Evolutionary conservation across 345 rosid genomes (phyloP).

Genomic region (Physaria fendleri): DNA sequence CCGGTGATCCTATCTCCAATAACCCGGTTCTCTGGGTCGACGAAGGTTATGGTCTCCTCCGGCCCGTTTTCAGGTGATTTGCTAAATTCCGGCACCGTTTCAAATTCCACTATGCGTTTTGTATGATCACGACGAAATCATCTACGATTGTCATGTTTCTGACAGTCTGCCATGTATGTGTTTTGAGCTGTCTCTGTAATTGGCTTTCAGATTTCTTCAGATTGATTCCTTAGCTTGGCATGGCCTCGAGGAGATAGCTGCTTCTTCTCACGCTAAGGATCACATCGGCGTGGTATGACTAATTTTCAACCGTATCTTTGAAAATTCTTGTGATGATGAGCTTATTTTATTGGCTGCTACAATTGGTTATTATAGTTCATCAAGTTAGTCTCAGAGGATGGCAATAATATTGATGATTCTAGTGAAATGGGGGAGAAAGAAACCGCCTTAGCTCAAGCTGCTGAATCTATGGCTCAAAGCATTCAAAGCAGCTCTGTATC

Average conservation of each 20-base stretch:
- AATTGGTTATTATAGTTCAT: constrained; percentile 44
- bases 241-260: constrained; percentile 82
- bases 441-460: constrained; percentile 66
- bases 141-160: not conserved
- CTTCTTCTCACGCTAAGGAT: constrained; percentile 59
- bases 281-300: constrained; percentile 77
- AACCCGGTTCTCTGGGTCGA: constrained; percentile 76
- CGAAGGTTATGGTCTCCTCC: constrained; percentile 66
- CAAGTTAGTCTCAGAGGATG: constrained; percentile 68
- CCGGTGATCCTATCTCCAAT: constrained; percentile 46
- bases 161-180: not conserved
- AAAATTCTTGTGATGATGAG: not conserved
- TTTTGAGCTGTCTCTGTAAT: not conserved
- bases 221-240: constrained; percentile 69
- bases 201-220: constrained; percentile 51
- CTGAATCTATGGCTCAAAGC: constrained; percentile 47
- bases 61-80: constrained; percentile 70
- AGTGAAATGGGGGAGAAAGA: constrained; percentile 49
- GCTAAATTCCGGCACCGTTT: not conserved
- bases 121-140: not conserved
- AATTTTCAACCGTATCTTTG: not conserved
- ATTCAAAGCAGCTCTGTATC: constrained; percentile 46
- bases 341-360: not conserved
- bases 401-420: constrained; percentile 34
- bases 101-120: not conserved